A percentile compares a stretch with the other conserved stretches of the same genome.
These are phyloP conservation scores for Globisporangium echinulatum DNA, from an alignment of 352 stramenopile species.

Conservation along the genomic window DNA sequence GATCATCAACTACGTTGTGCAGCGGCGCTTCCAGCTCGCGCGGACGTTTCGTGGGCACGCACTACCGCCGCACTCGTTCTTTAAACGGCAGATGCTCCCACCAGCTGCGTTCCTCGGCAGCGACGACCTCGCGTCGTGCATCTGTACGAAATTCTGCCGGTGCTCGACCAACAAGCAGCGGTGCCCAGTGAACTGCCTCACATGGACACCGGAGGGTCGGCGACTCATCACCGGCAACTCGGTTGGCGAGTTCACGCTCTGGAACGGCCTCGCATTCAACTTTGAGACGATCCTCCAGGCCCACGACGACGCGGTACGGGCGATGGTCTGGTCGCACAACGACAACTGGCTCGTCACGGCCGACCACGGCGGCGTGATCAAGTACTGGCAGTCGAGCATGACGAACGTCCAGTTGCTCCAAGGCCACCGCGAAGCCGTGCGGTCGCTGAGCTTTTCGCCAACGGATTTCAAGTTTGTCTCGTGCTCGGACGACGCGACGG, in stretches of 20 bases:
- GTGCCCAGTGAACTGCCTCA: constrained; percentile 90
- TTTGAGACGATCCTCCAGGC: constrained; percentile 96
- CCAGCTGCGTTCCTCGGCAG: constrained; percentile 49
- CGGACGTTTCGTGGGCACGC: constrained; percentile 38
- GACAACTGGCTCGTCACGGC: constrained; percentile 88
- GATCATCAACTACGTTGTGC: constrained; percentile 77
- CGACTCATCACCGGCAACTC: constrained; percentile 96
- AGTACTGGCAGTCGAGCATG: constrained; percentile 91
- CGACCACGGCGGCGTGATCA: constrained; percentile 87
- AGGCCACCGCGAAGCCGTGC: constrained; percentile 88
- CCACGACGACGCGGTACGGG: constrained; percentile 81
- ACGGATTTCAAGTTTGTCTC: constrained; percentile 98
- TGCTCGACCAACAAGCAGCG: constrained; percentile 90
- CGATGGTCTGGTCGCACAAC: constrained; percentile 90
- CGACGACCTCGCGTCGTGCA: constrained; percentile 69
- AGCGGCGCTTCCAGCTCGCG: constrained; percentile 61
- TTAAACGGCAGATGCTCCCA: constrained; percentile 80
- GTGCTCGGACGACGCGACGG: constrained; percentile 95
- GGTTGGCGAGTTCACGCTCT: constrained; percentile 96
- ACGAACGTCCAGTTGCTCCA: constrained; percentile 83
- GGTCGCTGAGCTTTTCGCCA: constrained; percentile 94
- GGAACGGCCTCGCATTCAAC: constrained; percentile 96
- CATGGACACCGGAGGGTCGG: constrained; percentile 93
- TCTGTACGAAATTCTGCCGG: constrained; percentile 85
- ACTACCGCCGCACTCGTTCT: constrained; percentile 76